Conservation (phyloP, 2,329 filamentous ascomycete species). For the Aureobasidium namibiae region DNA sequence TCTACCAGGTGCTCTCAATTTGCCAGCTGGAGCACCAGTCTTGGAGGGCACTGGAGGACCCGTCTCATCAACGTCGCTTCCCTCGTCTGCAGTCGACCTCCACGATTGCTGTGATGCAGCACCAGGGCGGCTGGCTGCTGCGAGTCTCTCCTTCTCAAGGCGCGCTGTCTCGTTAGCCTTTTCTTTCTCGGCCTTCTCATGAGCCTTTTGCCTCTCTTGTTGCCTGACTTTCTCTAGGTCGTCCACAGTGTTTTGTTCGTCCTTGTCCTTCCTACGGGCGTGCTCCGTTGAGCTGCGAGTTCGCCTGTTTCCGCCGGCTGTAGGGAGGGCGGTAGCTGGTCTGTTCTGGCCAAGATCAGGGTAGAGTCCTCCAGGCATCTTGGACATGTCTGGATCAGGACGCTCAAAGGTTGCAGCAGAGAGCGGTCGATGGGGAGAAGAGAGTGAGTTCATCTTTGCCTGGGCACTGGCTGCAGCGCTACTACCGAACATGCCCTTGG, state of each 20-base stretch:
- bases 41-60: constrained; percentile 55
- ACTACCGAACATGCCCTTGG: constrained; percentile 76
- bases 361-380: constrained; percentile 27
- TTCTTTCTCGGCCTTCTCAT: constrained; percentile 43
- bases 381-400: constrained; percentile 14
- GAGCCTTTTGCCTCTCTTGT: constrained; percentile 62
- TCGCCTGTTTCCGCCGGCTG: constrained; percentile 31
- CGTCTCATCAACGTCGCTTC: constrained; percentile 43
- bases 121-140: constrained; percentile 11
- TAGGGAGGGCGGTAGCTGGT: neutral
- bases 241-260: constrained; percentile 53
- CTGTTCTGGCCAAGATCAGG: constrained; percentile 16
- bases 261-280: constrained; percentile 55
- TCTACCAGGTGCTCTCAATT: constrained; percentile 27
- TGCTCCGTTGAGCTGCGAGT: constrained; percentile 53
- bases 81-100: constrained; percentile 27
- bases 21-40: constrained; percentile 33
- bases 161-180: constrained; percentile 31
- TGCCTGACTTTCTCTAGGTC: constrained; percentile 61
- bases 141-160: constrained; percentile 27
- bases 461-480: constrained; percentile 53
- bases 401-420: constrained; percentile 1
- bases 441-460: constrained; percentile 47
- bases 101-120: constrained; percentile 16
- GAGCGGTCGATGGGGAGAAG: constrained; percentile 6